These are phyloP conservation scores for Yarrowia keelungensis DNA, from an alignment of 805 yeast genomes.

Conservation along the genomic window DNA sequence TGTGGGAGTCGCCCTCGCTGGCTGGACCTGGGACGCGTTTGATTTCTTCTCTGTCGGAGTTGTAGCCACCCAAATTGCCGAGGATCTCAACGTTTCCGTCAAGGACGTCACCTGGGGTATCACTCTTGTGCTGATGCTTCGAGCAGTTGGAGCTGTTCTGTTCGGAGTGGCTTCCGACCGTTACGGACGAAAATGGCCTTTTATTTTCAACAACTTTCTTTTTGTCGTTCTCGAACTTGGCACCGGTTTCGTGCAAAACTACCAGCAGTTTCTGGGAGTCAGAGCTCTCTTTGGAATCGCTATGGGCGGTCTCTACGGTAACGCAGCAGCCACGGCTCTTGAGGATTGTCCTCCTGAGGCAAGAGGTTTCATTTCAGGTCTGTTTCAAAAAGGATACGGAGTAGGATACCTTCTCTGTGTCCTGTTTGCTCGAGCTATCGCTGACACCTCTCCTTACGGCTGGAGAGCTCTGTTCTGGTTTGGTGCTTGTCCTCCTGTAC, in stretches of 20 bases:
- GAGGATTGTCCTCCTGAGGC: constrained; percentile 68
- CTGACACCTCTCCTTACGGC: constrained; percentile 56
- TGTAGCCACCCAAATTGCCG: constrained; percentile 60
- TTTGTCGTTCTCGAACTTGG: constrained; percentile 67
- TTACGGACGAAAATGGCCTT: constrained; percentile 72
- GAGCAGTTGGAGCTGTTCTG: constrained; percentile 72
- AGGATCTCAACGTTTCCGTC: constrained; percentile 54
- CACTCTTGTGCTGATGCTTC: constrained; percentile 71
- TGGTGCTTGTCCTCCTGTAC: constrained; percentile 66
- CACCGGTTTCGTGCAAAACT: constrained; percentile 68
- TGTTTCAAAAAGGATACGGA: constrained; percentile 83
- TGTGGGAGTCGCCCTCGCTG: constrained; percentile 64
- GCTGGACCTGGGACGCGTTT: constrained; percentile 77
- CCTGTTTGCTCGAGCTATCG: constrained; percentile 66
- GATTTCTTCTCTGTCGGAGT: constrained; percentile 71
- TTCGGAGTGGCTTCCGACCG: constrained; percentile 69
- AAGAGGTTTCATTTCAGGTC: constrained; percentile 67
- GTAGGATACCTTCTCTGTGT: constrained; percentile 72
- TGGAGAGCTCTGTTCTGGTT: constrained; percentile 83
- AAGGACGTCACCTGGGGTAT: constrained; percentile 73
- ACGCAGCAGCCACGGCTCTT: constrained; percentile 68
- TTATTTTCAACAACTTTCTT: constrained; percentile 58
- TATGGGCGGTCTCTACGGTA: constrained; percentile 76
- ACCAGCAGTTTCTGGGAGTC: constrained; percentile 63
- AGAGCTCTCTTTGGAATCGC: constrained; percentile 71